Evolutionary conservation across 495 filamentous ascomycete species (phyloP), one percentile per base, ranked within the genome.

Genomic region (Podospora didyma): DNA sequence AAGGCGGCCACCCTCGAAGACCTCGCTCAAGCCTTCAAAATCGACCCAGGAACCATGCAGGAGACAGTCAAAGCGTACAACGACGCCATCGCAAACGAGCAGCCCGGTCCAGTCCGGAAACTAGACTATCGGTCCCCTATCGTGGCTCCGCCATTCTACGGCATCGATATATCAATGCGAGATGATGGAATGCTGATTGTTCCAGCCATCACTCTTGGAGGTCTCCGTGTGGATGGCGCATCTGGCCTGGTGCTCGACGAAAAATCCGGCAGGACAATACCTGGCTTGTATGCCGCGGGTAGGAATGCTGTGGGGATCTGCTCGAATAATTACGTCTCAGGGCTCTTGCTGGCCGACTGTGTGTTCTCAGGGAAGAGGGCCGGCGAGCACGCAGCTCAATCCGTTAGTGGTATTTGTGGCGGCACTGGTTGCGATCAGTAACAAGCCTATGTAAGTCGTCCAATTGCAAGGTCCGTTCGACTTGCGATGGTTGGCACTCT

Each of bases 61-160:
- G 51, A 53, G 51, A 53, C 51, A 16, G 26, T 53, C 35, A 42
- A 53, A 37, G 51, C 34, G 51, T 53, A 53, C 51, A 53, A 53
- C 51, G 51, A 53, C 51, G 51, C 51, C 5, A 45, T 53, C 51
- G n/a, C 51, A 17, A 44, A 53, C 51, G 45, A 53, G 20, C 51
- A 53, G 51, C 51, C 35, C 34, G 51, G 26, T 17, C 51, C 51
- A 17, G 51, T 42, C 16, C 17, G 51, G 20, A 53, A 53, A 53
- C 51, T 44, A 1, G 35, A 53, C 17, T 53, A 45, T 45, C 51
- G 34, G 37, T 53, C 35, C 45, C 51, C 51, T 5, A 53, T 53
- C 22, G 51, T 45, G 51, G 19, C 51, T 44, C 6, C 51, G 24
- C 51, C 51, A 4, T 53, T 53, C 35, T 53, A 53, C 21, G 51